Evolutionary conservation across 129 eudicot species (phyloP), one percentile per base, ranked within the genome.

Genomic region (Chrysanthemum makinoi): DNA sequence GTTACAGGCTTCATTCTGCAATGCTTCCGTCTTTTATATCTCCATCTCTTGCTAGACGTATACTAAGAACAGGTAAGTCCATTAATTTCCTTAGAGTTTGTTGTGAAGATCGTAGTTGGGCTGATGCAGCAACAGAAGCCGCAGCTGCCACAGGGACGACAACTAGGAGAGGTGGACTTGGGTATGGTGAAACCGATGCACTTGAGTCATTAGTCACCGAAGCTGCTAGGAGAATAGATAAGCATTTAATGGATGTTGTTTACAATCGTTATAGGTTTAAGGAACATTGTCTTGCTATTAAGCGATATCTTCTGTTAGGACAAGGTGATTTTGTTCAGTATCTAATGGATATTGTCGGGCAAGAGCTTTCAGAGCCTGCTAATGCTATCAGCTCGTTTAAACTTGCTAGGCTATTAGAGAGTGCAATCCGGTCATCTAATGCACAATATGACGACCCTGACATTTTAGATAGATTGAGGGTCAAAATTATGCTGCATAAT

Each of bases 301-400:
- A 90, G 80, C 82, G 96, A 50, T 90, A 95, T 81, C 73, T 95
- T 9, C 82, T 95, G 69, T 86, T 95, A 57, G 99, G 99, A 7
- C 97, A 88, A 84, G 99, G 99, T 62, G 99, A 95, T 80, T 95
- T 90, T 76, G 99, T 95, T 70, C 99, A 95, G 79, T 95, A 95
- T 72, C 67, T 90, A 19, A 95, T 95, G 99, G 99, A 95, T 68
- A 90, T 87, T 79, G 96, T 95, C 22, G 97, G 97, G 61, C 97
- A 95, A 0, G 97, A 95, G 73, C 91, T 95, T 18, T 88, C 96
- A 11, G 66, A 61, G 66, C 93, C 99, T 12, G 99, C 99, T 28
- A 90, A 90, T 72, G 86, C 91, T 14, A 95, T 90, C 71, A 90
- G 97, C 81, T 77, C 97, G 7, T 90, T 95, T 65, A 90, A 95